phyloP scores from a whole-genome alignment of 2,329 filamentous ascomycete species.

The Pseudogymnoascus sp. region DNA sequence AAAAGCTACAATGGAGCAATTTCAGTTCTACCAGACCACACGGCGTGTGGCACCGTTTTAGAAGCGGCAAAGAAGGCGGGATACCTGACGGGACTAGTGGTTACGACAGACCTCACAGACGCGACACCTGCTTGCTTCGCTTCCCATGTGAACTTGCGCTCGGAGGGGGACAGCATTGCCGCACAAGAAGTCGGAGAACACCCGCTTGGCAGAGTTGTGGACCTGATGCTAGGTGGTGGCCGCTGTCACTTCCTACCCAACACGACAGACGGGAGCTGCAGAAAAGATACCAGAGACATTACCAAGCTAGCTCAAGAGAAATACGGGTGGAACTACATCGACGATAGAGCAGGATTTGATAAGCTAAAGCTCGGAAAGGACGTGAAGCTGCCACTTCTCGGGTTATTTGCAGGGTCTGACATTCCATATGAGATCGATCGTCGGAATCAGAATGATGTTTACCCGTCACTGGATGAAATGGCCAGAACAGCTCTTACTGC shows the following conservation, averaged over 20 bases:
- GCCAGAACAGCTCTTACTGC: slow-evolving; percentile 71
- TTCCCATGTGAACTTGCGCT: slow-evolving; percentile 71
- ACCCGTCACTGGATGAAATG: slow-evolving; percentile 91
- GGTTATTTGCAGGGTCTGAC: slow-evolving; percentile 74
- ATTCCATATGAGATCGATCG: slow-evolving; percentile 94
- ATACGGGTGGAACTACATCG: slow-evolving; percentile 71
- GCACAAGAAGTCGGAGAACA: slow-evolving; percentile 87
- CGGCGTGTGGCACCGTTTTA: slow-evolving; percentile 83
- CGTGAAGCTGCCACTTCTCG: slow-evolving; percentile 73
- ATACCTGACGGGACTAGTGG: slow-evolving; percentile 87
- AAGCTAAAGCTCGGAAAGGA: slow-evolving; percentile 58
- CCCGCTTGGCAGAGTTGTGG: slow-evolving; percentile 77
- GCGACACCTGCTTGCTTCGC: slow-evolving; percentile 95
- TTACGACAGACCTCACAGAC: slow-evolving; percentile 91
- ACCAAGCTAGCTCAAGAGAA: slow-evolving; percentile 65
- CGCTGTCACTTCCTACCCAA: slow-evolving; percentile 91
- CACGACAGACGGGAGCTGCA: slow-evolving; percentile 70
- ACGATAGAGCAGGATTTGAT: slow-evolving; percentile 69
- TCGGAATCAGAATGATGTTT: slow-evolving; percentile 66
- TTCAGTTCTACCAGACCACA: slow-evolving; percentile 74
- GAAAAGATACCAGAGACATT: slow-evolving; percentile 70
- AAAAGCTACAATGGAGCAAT: slow-evolving; percentile 99
- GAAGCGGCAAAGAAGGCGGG: slow-evolving; percentile 90
- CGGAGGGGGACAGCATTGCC: slow-evolving; percentile 84
- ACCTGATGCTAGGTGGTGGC: slow-evolving; percentile 88